Percentiles rank a stretch among this genome's conserved stretches.
These are phyloP conservation scores for Ceratocystis colombiana DNA, from an alignment of 2,329 filamentous ascomycete species.

Conservation along the genomic window DNA sequence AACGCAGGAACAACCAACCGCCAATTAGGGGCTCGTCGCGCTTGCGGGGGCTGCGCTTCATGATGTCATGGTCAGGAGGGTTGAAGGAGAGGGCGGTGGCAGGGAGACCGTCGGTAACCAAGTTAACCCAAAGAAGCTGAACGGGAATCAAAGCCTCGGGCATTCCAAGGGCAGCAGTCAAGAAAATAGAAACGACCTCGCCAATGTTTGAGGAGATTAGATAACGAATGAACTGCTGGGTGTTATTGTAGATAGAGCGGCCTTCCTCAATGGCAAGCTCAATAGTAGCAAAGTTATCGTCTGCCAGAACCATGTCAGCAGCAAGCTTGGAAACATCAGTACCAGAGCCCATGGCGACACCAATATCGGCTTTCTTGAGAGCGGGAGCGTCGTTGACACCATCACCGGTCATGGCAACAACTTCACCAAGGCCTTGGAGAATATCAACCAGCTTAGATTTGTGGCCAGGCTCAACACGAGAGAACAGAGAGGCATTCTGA, in stretches of 20 bases:
- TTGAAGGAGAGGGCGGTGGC: slow-evolving; percentile 97
- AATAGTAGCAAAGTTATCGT: slow-evolving; percentile 98
- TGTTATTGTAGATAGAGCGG: slow-evolving; percentile 98
- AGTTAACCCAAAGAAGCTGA: slow-evolving; percentile 95
- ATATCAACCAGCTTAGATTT: slow-evolving; percentile 98
- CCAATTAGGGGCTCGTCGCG: slow-evolving; percentile 86
- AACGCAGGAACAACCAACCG: slow-evolving; percentile 95
- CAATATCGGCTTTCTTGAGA: slow-evolving; percentile 96
- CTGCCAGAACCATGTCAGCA: slow-evolving; percentile 95
- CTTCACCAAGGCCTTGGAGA: slow-evolving; percentile 81
- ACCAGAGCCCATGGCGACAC: slow-evolving; percentile 95
- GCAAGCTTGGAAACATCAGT: slow-evolving; percentile 95
- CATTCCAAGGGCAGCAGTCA: slow-evolving; percentile 93
- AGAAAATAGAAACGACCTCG: slow-evolving; percentile 96
- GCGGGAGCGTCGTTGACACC: slow-evolving; percentile 97
- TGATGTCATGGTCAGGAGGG: slow-evolving; percentile 95
- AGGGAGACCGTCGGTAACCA: slow-evolving; percentile 93
- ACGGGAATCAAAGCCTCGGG: slow-evolving; percentile 95
- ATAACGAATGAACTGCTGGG: slow-evolving; percentile 98
- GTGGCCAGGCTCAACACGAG: slow-evolving; percentile 86
- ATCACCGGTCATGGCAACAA: slow-evolving; percentile 98
- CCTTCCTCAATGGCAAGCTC: slow-evolving; percentile 93
- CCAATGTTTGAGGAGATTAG: slow-evolving; percentile 98
- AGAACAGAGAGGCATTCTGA: slow-evolving; percentile 81
- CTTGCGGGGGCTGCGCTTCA: slow-evolving; percentile 84